These are phyloP conservation scores for Breviolum minutum DNA, from an alignment of 73 alveolate species.

Conservation along the genomic window DNA sequence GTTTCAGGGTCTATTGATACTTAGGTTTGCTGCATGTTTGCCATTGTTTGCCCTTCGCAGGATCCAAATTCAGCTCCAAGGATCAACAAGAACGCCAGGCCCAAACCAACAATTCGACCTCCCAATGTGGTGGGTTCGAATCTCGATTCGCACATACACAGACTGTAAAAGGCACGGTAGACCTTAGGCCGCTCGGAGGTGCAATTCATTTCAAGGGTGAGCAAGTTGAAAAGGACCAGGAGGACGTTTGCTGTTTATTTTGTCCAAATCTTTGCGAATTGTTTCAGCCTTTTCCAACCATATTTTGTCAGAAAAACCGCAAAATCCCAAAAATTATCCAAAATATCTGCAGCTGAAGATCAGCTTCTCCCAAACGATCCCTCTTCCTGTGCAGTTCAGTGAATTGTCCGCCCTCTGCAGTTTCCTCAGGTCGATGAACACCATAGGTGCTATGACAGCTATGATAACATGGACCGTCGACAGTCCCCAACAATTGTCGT, in stretches of 20 bases:
- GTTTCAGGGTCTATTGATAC: too few relatives aligned
- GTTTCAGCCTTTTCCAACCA: too few relatives aligned
- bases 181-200: background rate
- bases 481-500: background rate
- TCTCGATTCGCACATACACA: constrained; percentile 82
- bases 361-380: constrained; percentile 27
- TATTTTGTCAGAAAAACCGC: too few relatives aligned
- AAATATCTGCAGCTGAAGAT: background rate
- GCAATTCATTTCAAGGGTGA: too few relatives aligned
- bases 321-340: too few relatives aligned
- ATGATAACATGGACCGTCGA: background rate
- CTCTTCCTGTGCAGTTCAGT: constrained; percentile 13
- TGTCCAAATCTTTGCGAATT: too few relatives aligned
- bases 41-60: background rate
- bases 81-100: constrained; percentile 55
- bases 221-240: too few relatives aligned
- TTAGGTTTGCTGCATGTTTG: background rate
- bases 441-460: background rate
- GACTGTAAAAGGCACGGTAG: constrained; percentile 55
- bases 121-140: constrained; percentile 65
- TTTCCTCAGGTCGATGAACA: constrained; percentile 9
- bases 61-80: background rate
- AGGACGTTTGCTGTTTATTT: too few relatives aligned
- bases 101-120: constrained; percentile 67
- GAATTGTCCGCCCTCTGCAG: constrained; percentile 46